Evolutionary conservation across 371 early-diverging fungal genomes (phyloP).

Genomic region (Mortierella sp.): DNA sequence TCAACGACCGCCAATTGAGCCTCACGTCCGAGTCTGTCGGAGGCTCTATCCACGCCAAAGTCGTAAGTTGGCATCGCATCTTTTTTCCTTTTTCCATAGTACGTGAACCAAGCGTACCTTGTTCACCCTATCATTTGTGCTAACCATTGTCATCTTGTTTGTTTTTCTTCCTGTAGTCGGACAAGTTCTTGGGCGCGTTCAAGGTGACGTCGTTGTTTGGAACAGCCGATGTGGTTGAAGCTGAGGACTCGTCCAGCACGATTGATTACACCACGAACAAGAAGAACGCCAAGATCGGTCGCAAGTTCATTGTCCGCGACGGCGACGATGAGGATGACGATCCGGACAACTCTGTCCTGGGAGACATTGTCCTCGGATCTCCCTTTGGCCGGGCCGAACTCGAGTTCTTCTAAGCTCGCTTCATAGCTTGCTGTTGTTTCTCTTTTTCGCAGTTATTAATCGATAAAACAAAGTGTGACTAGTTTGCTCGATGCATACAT

Average conservation of each 20-base stretch:
- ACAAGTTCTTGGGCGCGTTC: conserved; percentile 38
- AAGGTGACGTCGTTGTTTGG: conserved; percentile 16
- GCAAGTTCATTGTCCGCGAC: conserved; percentile 18
- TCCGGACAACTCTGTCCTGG: neutral
- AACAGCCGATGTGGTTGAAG: conserved; percentile 13
- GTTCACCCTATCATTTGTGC: neutral
- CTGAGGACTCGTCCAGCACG: conserved; percentile 14
- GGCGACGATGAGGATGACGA: neutral
- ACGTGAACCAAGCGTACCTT: neutral
- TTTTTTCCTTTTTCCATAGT: neutral
- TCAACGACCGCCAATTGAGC: conserved; percentile 11
- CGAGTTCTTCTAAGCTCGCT: conserved; percentile 23
- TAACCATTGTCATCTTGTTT: neutral
- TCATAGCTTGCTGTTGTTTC: too few species aligned
- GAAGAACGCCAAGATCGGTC: conserved; percentile 21
- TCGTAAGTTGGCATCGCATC: conserved; percentile 14
- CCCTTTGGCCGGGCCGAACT: conserved; percentile 18
- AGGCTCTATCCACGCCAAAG: conserved; percentile 14
- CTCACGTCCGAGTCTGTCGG: conserved; percentile 5
- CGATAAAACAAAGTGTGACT: too few species aligned
- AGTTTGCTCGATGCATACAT: too few species aligned
- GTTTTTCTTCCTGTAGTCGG: conserved; percentile 15
- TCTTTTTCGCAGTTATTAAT: too few species aligned
- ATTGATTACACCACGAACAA: conserved; percentile 33
- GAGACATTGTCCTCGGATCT: conserved; percentile 9